Conservation (phyloP, 2,329 filamentous ascomycete genomes). For the Penicillium sp. region DNA sequence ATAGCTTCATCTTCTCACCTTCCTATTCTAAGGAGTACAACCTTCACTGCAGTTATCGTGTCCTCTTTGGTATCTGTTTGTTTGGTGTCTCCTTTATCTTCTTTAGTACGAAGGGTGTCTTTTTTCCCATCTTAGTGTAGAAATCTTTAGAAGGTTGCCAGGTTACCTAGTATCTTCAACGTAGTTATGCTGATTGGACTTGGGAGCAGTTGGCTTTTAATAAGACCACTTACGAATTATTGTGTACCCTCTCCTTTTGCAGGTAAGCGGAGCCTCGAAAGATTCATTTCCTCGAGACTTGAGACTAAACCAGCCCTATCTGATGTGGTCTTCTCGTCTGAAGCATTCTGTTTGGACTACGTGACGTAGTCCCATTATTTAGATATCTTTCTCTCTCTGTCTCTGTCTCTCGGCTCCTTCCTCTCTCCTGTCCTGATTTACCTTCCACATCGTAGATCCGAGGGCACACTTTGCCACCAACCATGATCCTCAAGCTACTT, state of each 20-base stretch:
- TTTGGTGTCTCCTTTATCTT: too few species aligned
- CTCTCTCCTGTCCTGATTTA: neutral
- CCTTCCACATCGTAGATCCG: neutral
- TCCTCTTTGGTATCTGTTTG: too few species aligned
- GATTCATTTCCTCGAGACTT: neutral
- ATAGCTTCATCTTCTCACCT: too few species aligned
- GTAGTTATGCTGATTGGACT: neutral
- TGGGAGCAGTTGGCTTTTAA: neutral
- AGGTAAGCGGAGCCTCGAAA: too few species aligned
- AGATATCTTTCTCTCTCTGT: neutral
- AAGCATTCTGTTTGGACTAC: neutral
- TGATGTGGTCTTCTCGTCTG: neutral
- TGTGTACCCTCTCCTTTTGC: neutral
- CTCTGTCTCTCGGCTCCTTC: neutral
- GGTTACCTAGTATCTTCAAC: neutral
- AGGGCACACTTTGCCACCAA: neutral
- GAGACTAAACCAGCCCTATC: neutral
- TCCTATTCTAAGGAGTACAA: too few species aligned
- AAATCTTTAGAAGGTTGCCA: too few species aligned
- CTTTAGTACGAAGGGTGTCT: too few species aligned
- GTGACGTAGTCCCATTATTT: neutral
- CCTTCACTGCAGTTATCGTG: too few species aligned
- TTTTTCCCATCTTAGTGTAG: too few species aligned
- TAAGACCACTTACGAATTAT: neutral
- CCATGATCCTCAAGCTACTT: neutral